Evolutionary conservation across 768 basidiomycete genomes (phyloP).

Genomic region (Cyathus striatus): DNA sequence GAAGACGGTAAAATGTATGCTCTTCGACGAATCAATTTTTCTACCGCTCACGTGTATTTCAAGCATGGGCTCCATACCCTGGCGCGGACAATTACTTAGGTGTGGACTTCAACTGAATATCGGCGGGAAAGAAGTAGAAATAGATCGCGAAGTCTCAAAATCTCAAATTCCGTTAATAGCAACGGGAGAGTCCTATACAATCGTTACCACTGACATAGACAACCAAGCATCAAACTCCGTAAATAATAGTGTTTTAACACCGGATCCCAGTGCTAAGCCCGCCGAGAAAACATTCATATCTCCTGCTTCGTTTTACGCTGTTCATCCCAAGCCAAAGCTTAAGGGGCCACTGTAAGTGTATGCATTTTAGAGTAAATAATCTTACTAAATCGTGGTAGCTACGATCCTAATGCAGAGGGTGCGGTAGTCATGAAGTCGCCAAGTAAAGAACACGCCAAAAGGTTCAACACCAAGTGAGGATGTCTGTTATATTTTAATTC

Average conservation of each 20-base stretch:
- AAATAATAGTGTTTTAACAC: too few species aligned
- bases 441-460: constrained; percentile 56
- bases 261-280: too few species aligned
- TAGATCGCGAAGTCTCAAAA: constrained; percentile 45
- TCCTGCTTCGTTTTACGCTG: constrained; percentile 5
- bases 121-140: constrained; percentile 56
- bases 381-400: constrained; percentile 32
- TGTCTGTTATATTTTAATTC: constrained; percentile 33
- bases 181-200: not conserved
- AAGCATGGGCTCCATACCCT: constrained; percentile 59
- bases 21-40: not conserved
- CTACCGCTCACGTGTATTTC: not conserved
- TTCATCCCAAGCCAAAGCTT: constrained; percentile 40
- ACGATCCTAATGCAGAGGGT: constrained; percentile 70
- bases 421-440: constrained; percentile 88
- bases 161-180: constrained; percentile 45
- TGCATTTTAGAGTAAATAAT: not conserved
- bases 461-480: constrained; percentile 71
- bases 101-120: constrained; percentile 40
- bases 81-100: constrained; percentile 53
- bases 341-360: constrained; percentile 46
- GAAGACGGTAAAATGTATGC: constrained; percentile 69
- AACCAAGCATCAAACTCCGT: too few species aligned
- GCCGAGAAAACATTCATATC: not conserved
- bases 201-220: too few species aligned